Evolutionary conservation across 2,329 filamentous ascomycete species (phyloP).

Genomic region (Neurospora crassa): DNA sequence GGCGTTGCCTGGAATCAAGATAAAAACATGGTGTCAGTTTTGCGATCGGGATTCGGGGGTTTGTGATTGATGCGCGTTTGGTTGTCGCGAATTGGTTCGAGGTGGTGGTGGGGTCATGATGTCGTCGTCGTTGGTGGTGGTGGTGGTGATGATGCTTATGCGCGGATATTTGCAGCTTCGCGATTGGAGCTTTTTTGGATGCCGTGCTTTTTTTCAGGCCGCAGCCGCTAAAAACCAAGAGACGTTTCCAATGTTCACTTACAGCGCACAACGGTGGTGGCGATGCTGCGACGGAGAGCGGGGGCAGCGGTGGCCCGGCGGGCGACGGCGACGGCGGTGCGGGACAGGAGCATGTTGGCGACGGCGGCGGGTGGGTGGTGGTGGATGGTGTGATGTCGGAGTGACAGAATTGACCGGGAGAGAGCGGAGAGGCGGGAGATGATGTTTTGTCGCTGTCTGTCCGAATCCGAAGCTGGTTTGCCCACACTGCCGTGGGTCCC

Average conservation of each 20-base stretch:
- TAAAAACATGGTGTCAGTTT: slow-evolving; percentile 8
- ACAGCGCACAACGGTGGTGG: slow-evolving; percentile 53
- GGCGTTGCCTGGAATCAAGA: slow-evolving; percentile 24
- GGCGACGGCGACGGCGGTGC: slow-evolving; percentile 49
- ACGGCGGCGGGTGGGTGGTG: slow-evolving; percentile 20
- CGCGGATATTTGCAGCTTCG: slow-evolving; percentile 13
- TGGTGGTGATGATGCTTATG: background rate
- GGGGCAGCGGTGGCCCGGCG: slow-evolving; percentile 48
- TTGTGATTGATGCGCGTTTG: slow-evolving; percentile 4
- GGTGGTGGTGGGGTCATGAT: background rate
- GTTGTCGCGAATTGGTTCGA: background rate
- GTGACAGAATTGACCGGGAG: background rate
- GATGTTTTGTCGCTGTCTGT: background rate
- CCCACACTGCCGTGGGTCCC: background rate
- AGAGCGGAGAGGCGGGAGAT: background rate
- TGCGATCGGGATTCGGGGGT: background rate
- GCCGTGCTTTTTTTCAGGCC: slow-evolving; percentile 7
- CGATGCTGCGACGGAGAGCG: slow-evolving; percentile 48
- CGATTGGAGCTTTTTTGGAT: slow-evolving; percentile 2
- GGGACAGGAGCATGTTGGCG: slow-evolving; percentile 51
- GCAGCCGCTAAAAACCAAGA: background rate
- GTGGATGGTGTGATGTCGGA: background rate
- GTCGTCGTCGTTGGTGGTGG: background rate
- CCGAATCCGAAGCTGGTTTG: background rate
- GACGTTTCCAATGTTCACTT: slow-evolving; percentile 23